Evolutionary conservation across 129 eudicot species (phyloP), one percentile per base, ranked within the genome.

Genomic region (Chrysanthemum lavandulifolium): DNA sequence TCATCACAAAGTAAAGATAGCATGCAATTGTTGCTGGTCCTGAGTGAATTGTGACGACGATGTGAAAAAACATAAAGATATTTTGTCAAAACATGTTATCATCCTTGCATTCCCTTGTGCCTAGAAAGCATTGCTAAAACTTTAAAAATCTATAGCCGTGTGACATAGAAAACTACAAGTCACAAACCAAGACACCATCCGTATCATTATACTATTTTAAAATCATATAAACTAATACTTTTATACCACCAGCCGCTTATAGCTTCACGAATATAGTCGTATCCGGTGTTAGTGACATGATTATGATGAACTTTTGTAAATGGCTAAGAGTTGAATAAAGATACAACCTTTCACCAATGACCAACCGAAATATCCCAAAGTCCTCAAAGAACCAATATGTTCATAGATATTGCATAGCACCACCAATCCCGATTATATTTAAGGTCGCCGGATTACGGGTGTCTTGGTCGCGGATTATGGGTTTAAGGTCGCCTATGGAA

Each of bases 41-140:
- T 29, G 33, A 29, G 33, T 29, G 33, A 29, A 31, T 31, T 31
- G 36, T 31, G 36, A 29, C 31, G 31, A 29, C 31, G 0, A 27
- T 27, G 0, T 27, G 3, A 27, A 29, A 31, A 31, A 31, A 3
- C 36, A 31, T 31, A 31, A 31, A 31, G 1, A 4, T 31, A 31
- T 31, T 3, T 31, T 31, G 36, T 31, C 36, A 31, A 31, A 31
- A 31, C 36, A 31, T 5, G 12, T 73, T 72, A 93, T 97, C 96
- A 97, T 84, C 90, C 96, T 79, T 90, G 99, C 58, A 95, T 97
- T 50, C 96, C 99, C 68, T 95, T 93, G 29, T 84, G 88, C 78
- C 88, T 88, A 66, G 96, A 97, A 56, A 95, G 96, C 48, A 73
- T 90, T 16, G 19, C 62, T 16, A 50, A 49, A 50, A 50, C 33